These are phyloP conservation scores for Lomentospora prolificans DNA, from an alignment of 2,329 filamentous ascomycete species.

Conservation along the genomic window DNA sequence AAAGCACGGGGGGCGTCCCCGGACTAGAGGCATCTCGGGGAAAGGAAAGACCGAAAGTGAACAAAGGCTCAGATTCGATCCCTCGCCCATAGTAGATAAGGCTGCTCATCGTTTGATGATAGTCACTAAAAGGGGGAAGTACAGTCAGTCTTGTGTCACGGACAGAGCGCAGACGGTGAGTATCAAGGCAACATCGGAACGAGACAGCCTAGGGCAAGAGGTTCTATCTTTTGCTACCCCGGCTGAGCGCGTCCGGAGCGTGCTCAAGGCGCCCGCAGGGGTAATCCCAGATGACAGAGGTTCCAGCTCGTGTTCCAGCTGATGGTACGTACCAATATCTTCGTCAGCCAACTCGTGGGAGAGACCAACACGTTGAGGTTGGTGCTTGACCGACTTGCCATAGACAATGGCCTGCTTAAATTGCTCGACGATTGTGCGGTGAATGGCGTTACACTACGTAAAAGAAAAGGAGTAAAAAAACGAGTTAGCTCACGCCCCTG, in stretches of 20 bases:
- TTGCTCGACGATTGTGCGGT: conserved; percentile 89
- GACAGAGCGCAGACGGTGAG: neutral
- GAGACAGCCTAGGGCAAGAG: neutral
- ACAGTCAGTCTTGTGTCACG: neutral
- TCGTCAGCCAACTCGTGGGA: conserved; percentile 88
- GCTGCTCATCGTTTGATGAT: conserved; percentile 57
- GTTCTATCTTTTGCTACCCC: neutral
- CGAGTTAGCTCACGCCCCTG: neutral
- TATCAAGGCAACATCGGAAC: neutral
- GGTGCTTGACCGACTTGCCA: conserved; percentile 96
- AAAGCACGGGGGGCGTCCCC: neutral
- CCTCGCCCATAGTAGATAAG: neutral
- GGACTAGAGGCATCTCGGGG: neutral
- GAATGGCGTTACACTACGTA: conserved; percentile 83
- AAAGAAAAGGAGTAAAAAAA: too few species aligned
- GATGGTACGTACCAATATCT: conserved; percentile 69
- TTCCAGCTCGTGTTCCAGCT: conserved; percentile 3
- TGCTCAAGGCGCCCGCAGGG: neutral
- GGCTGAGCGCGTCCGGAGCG: neutral
- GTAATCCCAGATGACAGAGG: neutral
- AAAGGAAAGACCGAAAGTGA: neutral
- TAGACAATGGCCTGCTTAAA: conserved; percentile 96
- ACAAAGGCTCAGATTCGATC: neutral
- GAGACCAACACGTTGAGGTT: conserved; percentile 90
- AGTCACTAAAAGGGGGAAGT: conserved; percentile 21